These are phyloP conservation scores for Haematococcus lacustris DNA, from an alignment of 139 green algal species.

Conservation along the genomic window DNA sequence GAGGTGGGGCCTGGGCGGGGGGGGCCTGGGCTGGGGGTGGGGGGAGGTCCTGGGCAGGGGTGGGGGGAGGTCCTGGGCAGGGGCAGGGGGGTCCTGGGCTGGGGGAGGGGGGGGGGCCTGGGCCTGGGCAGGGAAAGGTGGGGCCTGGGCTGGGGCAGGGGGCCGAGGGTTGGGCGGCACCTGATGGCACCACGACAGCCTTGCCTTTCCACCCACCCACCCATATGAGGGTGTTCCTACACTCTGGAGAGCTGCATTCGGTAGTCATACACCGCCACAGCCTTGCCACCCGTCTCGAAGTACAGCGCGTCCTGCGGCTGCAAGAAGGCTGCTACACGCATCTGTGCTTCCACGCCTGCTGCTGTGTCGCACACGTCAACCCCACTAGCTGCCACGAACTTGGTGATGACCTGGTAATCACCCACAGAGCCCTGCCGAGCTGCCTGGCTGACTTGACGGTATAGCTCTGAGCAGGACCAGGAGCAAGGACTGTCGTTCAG, in stretches of 20 bases:
- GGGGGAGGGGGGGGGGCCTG: no score
- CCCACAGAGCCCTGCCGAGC: constrained; percentile 17
- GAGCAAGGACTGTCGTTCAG: not conserved
- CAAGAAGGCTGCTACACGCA: constrained; percentile 30
- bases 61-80: no score
- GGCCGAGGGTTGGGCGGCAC: not conserved
- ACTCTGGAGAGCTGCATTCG: not conserved
- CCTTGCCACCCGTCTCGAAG: constrained; percentile 20
- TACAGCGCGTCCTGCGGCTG: constrained; percentile 26
- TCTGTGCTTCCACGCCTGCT: not conserved
- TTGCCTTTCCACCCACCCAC: not conserved
- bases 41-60: no score
- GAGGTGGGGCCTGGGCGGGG: no score
- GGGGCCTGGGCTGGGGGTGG: no score
- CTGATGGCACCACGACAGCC: no score
- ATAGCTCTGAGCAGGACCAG: constrained; percentile 2
- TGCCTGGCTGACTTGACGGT: constrained; percentile 24
- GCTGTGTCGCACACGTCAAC: not conserved
- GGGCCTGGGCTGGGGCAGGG: not conserved
- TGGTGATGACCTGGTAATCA: constrained; percentile 16
- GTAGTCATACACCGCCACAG: constrained; percentile 33
- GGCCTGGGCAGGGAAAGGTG: no score
- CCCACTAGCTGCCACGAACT: not conserved
- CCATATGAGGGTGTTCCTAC: not conserved
- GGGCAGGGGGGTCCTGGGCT: no score